Conservation (phyloP, 179 eudicot species). For the Actinidia arguta region DNA sequence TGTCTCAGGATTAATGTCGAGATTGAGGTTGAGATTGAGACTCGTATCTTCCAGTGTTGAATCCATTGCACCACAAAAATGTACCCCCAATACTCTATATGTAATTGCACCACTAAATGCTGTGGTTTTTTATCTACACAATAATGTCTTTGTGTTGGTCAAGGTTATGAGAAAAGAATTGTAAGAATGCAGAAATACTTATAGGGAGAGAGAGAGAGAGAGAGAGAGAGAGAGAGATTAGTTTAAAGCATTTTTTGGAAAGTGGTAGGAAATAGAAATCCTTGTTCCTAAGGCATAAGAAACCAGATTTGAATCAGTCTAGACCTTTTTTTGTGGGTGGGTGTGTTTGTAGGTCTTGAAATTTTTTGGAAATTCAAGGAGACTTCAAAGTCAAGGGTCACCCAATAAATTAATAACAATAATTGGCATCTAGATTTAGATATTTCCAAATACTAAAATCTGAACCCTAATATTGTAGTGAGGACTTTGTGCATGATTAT, state of each 20-base stretch:
- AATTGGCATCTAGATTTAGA: background rate
- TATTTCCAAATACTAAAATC: no score
- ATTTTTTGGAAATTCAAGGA: conserved; percentile 3
- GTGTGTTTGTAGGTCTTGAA: background rate
- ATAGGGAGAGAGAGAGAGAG: background rate
- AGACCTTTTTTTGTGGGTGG: background rate
- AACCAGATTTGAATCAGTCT: background rate
- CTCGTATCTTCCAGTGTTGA: no score
- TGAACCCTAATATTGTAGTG: background rate
- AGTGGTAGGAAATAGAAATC: background rate
- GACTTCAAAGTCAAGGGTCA: background rate
- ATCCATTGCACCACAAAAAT: no score
- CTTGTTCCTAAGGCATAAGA: background rate
- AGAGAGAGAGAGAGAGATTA: background rate
- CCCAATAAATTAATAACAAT: background rate
- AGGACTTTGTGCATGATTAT: background rate
- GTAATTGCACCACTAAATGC: no score
- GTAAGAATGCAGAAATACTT: background rate
- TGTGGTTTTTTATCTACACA: background rate
- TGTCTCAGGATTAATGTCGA: background rate
- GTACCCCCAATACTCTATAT: no score
- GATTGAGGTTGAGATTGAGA: background rate
- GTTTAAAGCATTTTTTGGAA: background rate
- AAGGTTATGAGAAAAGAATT: no score
- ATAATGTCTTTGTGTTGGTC: background rate